A percentile compares a stretch with the other conserved stretches of the same genome.
phyloP scores from a whole-genome alignment of 208 protist genomes.

The Plasmodiophora brassicae region DNA sequence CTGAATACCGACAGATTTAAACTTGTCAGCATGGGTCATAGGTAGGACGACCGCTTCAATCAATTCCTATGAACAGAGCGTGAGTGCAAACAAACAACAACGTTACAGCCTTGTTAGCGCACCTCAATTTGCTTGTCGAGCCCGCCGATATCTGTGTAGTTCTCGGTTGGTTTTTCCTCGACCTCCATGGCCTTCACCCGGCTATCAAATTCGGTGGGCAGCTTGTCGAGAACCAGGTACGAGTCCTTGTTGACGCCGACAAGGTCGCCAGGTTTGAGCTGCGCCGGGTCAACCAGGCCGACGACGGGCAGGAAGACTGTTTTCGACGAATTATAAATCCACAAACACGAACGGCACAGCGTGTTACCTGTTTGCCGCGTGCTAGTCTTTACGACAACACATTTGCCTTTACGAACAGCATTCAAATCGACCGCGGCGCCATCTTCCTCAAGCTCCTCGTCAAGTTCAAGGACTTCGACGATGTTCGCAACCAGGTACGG shows the following conservation, averaged over 20 bases:
- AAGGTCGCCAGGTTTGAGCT: constrained; percentile 94
- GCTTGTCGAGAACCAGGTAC: constrained; percentile 97
- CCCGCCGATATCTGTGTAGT: constrained; percentile 97
- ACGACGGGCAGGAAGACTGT: constrained; percentile 98
- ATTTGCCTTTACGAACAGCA: constrained; percentile 75
- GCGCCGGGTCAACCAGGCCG: constrained; percentile 94
- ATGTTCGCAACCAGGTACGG: constrained; percentile 86
- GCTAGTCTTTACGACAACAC: constrained; percentile 97
- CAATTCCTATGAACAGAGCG: constrained; percentile 61
- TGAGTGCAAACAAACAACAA: background rate
- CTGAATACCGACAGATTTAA: constrained; percentile 95
- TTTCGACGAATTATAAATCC: constrained; percentile 48
- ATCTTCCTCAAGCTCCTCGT: constrained; percentile 60
- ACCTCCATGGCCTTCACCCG: constrained; percentile 99
- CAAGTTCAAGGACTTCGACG: constrained; percentile 69
- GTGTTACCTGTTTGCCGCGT: constrained; percentile 75
- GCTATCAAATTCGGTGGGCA: constrained; percentile 97
- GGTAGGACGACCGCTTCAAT: constrained; percentile 98
- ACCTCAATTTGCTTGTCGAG: constrained; percentile 99
- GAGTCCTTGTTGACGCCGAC: constrained; percentile 99
- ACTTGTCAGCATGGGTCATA: constrained; percentile 95
- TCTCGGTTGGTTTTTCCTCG: constrained; percentile 97
- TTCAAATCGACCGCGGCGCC: constrained; percentile 68
- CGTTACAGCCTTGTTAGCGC: constrained; percentile 48
- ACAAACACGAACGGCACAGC: background rate